Evolutionary conservation across 495 filamentous ascomycete species (phyloP).

Genomic region (Aspergillus olivimuriae): DNA sequence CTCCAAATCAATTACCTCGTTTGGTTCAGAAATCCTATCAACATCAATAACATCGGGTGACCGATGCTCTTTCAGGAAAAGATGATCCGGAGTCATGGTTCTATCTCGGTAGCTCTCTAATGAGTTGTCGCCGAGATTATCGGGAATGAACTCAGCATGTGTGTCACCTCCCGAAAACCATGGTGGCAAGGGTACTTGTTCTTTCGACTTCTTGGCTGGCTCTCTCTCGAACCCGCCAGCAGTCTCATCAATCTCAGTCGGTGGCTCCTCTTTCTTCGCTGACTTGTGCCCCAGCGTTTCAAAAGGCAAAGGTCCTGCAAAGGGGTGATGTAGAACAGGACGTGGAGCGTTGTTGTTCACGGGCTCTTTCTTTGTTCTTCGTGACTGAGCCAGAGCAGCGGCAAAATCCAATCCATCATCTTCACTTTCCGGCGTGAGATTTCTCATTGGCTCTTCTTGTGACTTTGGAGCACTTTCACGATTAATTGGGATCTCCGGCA

Average conservation of each 20-base stretch:
- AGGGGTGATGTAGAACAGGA: constrained; percentile 13
- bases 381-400: constrained; percentile 37
- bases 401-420: constrained; percentile 41
- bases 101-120: constrained; percentile 15
- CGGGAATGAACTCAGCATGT: constrained; percentile 28
- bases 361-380: constrained; percentile 23
- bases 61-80: constrained; percentile 34
- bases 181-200: constrained; percentile 65
- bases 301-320: constrained; percentile 82
- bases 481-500: constrained; percentile 31
- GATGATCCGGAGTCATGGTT: constrained; percentile 24
- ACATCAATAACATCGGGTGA: constrained; percentile 42
- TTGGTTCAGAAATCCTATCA: constrained; percentile 25
- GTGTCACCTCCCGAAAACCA: constrained; percentile 59
- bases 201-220: constrained; percentile 37
- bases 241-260: constrained; percentile 36
- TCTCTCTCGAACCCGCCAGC: constrained; percentile 67
- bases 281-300: constrained; percentile 66
- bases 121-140: constrained; percentile 21
- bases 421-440: constrained; percentile 27
- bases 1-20: constrained; percentile 40
- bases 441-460: constrained; percentile 8
- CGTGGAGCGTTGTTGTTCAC: constrained; percentile 6
- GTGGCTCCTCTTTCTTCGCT: constrained; percentile 44
- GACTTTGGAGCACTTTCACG: constrained; percentile 12